Percentiles rank a stretch among this genome's conserved stretches.
Conservation (phyloP, 768 basidiomycete genomes). For the Suillus clintonianus region DNA sequence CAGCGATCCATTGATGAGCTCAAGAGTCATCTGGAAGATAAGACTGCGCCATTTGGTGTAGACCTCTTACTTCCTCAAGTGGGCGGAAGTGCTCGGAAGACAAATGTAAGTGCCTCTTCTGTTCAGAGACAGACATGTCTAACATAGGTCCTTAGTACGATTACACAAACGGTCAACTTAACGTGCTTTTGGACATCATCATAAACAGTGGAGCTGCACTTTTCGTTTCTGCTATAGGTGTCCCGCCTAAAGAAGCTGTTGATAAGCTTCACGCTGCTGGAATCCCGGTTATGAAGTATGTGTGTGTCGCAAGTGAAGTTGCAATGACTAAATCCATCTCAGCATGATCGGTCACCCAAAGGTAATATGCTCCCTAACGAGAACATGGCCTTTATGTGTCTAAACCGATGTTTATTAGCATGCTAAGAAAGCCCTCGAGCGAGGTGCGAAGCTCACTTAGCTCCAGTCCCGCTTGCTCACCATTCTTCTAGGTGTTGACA, state of each 20-base stretch:
- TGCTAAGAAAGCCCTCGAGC: constrained; percentile 72
- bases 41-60: constrained; percentile 77
- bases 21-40: constrained; percentile 73
- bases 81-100: constrained; percentile 81
- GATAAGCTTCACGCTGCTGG: constrained; percentile 79
- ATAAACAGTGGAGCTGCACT: constrained; percentile 71
- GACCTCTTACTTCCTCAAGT: constrained; percentile 84
- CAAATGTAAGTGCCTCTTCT: constrained; percentile 50
- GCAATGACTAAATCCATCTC: constrained; percentile 9
- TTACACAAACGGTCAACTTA: constrained; percentile 78
- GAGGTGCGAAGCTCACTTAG: constrained; percentile 40
- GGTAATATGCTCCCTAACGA: constrained; percentile 35
- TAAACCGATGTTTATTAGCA: constrained; percentile 45
- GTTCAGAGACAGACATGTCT: neutral
- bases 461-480: neutral
- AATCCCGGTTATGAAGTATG: constrained; percentile 85
- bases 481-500: constrained; percentile 65
- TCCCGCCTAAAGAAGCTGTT: constrained; percentile 81
- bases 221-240: constrained; percentile 84
- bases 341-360: constrained; percentile 89
- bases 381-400: neutral
- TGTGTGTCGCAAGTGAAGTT: neutral
- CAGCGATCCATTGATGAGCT: constrained; percentile 68
- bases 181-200: constrained; percentile 77
- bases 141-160: constrained; percentile 45